Evolutionary conservation across 331 rosid genomes (phyloP).

Genomic region (Telfairia occidentalis): DNA sequence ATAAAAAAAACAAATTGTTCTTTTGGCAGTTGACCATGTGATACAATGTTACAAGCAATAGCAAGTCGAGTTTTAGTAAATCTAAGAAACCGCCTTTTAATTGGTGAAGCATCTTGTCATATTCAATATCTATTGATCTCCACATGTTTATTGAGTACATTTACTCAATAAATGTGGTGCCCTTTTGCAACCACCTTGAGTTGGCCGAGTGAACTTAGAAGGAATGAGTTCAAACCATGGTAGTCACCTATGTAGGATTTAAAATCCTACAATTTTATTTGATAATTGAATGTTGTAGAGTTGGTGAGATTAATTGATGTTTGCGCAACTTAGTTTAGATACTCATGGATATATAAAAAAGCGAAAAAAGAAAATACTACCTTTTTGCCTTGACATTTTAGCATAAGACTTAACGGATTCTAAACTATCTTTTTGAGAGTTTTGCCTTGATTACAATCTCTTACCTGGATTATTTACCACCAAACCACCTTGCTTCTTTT

Average conservation of each 20-base stretch:
- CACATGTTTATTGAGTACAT: not conserved
- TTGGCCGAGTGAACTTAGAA: not conserved
- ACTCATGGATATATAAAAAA: too few species aligned
- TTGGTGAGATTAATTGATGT: not conserved
- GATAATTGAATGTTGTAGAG: too few species aligned
- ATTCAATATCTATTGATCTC: not conserved
- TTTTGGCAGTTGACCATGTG: not conserved
- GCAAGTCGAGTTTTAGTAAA: not conserved
- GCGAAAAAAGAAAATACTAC: too few species aligned
- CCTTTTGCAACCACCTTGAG: not conserved
- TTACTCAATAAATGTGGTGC: not conserved
- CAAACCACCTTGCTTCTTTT: too few species aligned
- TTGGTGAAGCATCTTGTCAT: not conserved
- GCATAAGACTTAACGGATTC: too few species aligned
- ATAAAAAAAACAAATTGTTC: not conserved
- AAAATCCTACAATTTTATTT: not conserved
- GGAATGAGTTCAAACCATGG: not conserved
- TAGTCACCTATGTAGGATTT: not conserved
- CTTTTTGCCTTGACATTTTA: too few species aligned
- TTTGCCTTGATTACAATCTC: too few species aligned
- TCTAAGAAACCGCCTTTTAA: not conserved
- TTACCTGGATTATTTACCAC: too few species aligned
- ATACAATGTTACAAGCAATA: not conserved
- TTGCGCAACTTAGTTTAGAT: not conserved
- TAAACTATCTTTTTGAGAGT: too few species aligned